These are phyloP conservation scores for Poa annua DNA, from an alignment of 176 grass and related monocot genomes.

Conservation along the genomic window DNA sequence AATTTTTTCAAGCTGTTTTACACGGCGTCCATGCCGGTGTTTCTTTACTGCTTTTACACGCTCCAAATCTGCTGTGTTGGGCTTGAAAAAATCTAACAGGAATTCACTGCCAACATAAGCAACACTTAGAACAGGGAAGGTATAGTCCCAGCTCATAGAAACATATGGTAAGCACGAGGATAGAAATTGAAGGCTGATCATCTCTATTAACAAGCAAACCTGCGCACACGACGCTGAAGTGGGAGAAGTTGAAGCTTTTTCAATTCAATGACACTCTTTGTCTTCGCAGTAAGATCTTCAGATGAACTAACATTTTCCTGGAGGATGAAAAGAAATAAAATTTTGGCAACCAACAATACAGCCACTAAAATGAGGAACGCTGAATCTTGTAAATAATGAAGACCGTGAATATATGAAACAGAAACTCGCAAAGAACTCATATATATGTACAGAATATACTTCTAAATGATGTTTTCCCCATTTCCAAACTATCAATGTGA, in stretches of 20 bases:
- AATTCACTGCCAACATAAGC: conserved; percentile 77
- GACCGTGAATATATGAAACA: conserved; percentile 31
- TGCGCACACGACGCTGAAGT: conserved; percentile 83
- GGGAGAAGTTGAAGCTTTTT: conserved; percentile 99
- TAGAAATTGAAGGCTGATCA: not conserved
- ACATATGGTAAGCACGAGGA: not conserved
- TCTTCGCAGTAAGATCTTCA: conserved; percentile 89
- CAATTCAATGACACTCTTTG: conserved; percentile 95
- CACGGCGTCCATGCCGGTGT: conserved; percentile 85
- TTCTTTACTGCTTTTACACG: conserved; percentile 91
- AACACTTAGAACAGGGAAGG: conserved; percentile 34
- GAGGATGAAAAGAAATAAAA: conserved; percentile 38
- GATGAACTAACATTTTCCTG: conserved; percentile 95
- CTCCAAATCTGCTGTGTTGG: conserved; percentile 72
- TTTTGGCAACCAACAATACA: conserved; percentile 21
- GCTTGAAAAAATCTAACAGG: conserved; percentile 94
- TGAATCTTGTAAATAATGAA: conserved; percentile 1
- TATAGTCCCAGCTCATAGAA: conserved; percentile 22
- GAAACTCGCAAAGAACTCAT: conserved; percentile 10
- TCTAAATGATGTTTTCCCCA: not conserved
- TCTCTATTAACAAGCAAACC: conserved; percentile 52
- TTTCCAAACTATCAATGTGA: conserved; percentile 2
- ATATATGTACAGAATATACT: conserved; percentile 13
- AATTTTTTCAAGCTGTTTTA: conserved; percentile 96
- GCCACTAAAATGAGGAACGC: not conserved